Evolutionary conservation across 768 basidiomycete species (phyloP).

Genomic region (Leccinum incarnatum): DNA sequence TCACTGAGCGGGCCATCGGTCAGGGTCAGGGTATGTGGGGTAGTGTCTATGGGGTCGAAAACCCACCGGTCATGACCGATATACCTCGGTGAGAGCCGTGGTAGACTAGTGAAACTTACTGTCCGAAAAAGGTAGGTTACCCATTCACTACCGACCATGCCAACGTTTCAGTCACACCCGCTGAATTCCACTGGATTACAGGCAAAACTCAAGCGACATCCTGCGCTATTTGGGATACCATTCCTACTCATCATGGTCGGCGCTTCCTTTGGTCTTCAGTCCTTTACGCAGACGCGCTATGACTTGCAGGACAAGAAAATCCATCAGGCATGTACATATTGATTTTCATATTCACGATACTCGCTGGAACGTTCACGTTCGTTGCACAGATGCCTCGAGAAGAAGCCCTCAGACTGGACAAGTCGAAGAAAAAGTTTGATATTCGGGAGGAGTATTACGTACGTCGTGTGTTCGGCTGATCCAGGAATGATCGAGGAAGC

Average conservation of each 20-base stretch:
- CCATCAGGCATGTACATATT: constrained; percentile 48
- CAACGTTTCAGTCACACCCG: constrained; percentile 50
- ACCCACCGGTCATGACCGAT: constrained; percentile 25
- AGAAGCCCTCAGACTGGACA: constrained; percentile 72
- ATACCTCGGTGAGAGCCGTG: constrained; percentile 12
- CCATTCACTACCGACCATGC: constrained; percentile 34
- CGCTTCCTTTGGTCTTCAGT: constrained; percentile 79
- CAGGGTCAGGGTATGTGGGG: neutral
- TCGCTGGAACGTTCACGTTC: neutral
- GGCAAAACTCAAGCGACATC: constrained; percentile 55
- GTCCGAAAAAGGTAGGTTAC: constrained; percentile 18
- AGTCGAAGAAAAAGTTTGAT: constrained; percentile 77
- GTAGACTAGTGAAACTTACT: neutral
- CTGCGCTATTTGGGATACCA: constrained; percentile 79
- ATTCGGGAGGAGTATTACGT: constrained; percentile 96
- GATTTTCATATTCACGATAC: neutral
- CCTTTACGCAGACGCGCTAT: constrained; percentile 88
- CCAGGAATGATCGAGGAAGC: neutral
- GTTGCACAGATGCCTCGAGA: constrained; percentile 62
- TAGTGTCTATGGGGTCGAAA: neutral
- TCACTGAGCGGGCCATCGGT: constrained; percentile 36
- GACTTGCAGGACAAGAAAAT: constrained; percentile 83
- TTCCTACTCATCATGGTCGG: constrained; percentile 84
- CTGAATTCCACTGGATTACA: constrained; percentile 10
- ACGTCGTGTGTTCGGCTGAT: constrained; percentile 35